Conservation (phyloP, 805 yeast species). For the Isabelozyma heimii region DNA sequence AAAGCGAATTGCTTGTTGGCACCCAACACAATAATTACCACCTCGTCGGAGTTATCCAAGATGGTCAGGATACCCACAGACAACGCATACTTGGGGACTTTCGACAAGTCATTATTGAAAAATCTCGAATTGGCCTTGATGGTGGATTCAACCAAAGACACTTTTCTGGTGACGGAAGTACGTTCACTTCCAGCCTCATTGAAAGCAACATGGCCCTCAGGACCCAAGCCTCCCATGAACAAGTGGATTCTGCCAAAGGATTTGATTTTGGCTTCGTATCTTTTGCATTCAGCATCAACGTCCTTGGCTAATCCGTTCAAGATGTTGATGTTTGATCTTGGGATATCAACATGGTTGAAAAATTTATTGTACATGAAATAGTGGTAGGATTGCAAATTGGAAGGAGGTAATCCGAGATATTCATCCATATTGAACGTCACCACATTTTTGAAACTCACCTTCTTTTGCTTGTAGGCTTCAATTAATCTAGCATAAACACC, state of each 20-base stretch:
- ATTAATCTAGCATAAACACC: slow-evolving; percentile 49
- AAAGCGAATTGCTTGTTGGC: slow-evolving; percentile 45
- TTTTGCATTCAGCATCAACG: slow-evolving; percentile 43
- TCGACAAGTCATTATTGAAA: slow-evolving; percentile 41
- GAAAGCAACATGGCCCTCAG: slow-evolving; percentile 61
- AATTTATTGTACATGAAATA: slow-evolving; percentile 57
- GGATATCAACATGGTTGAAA: slow-evolving; percentile 55
- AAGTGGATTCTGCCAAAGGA: slow-evolving; percentile 49
- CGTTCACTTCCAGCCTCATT: slow-evolving; percentile 55
- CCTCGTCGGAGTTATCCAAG: slow-evolving; percentile 52
- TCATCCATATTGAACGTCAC: slow-evolving; percentile 65
- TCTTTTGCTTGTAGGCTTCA: slow-evolving; percentile 39
- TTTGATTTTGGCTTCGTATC: slow-evolving; percentile 48
- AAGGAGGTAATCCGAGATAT: slow-evolving; percentile 48
- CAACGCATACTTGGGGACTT: slow-evolving; percentile 52
- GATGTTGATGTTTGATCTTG: slow-evolving; percentile 49
- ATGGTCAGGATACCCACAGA: slow-evolving; percentile 59
- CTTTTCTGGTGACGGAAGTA: slow-evolving; percentile 44
- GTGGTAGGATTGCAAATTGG: slow-evolving; percentile 51
- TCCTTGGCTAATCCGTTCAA: slow-evolving; percentile 51
- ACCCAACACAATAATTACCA: slow-evolving; percentile 53
- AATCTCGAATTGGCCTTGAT: slow-evolving; percentile 54
- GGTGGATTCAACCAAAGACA: slow-evolving; percentile 47
- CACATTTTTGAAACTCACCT: slow-evolving; percentile 48
- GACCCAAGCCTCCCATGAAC: slow-evolving; percentile 59